These are phyloP conservation scores for Geosmithia morbida DNA, from an alignment of 2,329 filamentous ascomycete species.

Conservation along the genomic window DNA sequence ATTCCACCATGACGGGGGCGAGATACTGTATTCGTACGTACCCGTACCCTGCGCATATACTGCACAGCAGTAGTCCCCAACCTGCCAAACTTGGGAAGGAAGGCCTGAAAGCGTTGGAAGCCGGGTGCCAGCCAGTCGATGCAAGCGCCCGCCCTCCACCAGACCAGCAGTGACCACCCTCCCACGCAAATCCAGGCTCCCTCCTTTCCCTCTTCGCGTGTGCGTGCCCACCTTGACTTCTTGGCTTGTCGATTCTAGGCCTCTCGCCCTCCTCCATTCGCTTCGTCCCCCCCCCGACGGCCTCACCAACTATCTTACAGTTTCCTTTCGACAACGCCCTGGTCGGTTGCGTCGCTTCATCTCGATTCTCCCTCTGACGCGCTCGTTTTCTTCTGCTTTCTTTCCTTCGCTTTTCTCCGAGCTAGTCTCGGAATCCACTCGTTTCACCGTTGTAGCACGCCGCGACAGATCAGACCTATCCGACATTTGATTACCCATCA, in stretches of 20 bases:
- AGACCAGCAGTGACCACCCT: too few relatives aligned
- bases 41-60: too few relatives aligned
- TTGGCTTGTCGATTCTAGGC: not conserved
- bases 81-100: too few relatives aligned
- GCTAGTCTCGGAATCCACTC: conserved; percentile 33
- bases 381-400: conserved; percentile 4
- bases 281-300: not conserved
- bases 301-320: not conserved
- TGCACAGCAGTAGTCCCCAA: too few relatives aligned
- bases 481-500: not conserved
- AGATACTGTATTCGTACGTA: too few relatives aligned
- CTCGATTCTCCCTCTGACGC: conserved; percentile 16
- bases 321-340: conserved; percentile 4
- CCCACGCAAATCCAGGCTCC: not conserved
- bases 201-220: not conserved
- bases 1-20: too few relatives aligned
- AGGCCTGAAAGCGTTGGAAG: too few relatives aligned
- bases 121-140: too few relatives aligned
- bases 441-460: conserved; percentile 13
- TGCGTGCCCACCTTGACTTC: not conserved
- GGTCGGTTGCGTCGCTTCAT: conserved; percentile 14
- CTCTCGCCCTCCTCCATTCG: not conserved
- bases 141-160: too few relatives aligned
- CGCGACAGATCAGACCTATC: not conserved
- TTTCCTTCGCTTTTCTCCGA: conserved; percentile 12